Evolutionary conservation across 495 filamentous ascomycete genomes (phyloP), one percentile per base, ranked within the genome.

Genomic region (Glonium stellatum): DNA sequence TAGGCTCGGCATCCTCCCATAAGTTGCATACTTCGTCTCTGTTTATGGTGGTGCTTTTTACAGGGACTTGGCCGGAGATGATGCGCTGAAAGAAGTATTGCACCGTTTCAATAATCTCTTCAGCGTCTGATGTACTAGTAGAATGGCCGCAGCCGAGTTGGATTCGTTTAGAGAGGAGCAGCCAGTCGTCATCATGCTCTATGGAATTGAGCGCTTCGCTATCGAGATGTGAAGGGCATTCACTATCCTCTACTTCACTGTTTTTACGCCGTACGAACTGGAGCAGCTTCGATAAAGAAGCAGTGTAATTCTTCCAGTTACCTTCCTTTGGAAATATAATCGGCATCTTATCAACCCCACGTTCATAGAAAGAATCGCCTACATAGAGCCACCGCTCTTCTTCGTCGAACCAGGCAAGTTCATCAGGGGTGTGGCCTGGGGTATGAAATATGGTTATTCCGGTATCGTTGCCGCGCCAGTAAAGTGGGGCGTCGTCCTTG

Each of bases 361-460:
- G 66, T 37, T 70, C 68, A 59, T 74, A 77, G 62, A 77, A 74
- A 12, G 70, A 67, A 44, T 77, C 75, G n/a, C 75, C 74, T 31
- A 74, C 71, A 52, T 73, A 77, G 0, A 77, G 61, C 46, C 70
- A 64, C 46, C 67, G 71, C 44, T 75, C 73, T 6, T 66, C 62
- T 39, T 67, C 44, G 53, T 77, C 75, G 42, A 73, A 77, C 66
- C 68, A 75, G 11, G 74, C 72, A 0, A 76, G 51, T n/a, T 71
- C 70, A 58, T 75, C 74, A 4, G 74, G 74, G 4, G 75, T 77
- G 58, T 76, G 75, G 54, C 75, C 75, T 8, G 73, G 72, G 1
- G 73, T 72, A 27, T 77, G 73, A 18, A 77, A 58, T 18, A 76
- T 71, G 50, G 69, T 68, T 31, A 76, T 55, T 10, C 61, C 56